A percentile compares a stretch with the other conserved stretches of the same genome.
Conservation (phyloP, 192 early-diverging fungal species). For the Thamnidium elegans region DNA sequence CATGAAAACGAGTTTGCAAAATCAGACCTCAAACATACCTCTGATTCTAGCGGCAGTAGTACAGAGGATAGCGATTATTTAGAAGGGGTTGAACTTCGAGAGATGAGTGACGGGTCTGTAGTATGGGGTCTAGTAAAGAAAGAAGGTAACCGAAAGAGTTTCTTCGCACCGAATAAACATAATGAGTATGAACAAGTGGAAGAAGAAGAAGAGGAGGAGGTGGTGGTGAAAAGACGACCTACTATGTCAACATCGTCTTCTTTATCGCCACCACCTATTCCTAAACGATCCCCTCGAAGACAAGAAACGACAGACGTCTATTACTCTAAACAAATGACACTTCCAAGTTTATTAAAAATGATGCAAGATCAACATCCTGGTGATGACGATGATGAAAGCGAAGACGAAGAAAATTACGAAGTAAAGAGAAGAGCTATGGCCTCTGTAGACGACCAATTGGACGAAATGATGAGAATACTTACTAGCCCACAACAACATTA, state of each 20-base stretch:
- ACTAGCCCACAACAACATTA: neutral
- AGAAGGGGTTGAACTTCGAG: constrained; percentile 35
- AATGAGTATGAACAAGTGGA: constrained; percentile 9
- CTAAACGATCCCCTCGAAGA: constrained; percentile 26
- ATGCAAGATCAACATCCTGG: neutral
- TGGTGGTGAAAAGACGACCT: constrained; percentile 2
- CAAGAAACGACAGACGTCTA: constrained; percentile 9
- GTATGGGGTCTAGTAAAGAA: constrained; percentile 35
- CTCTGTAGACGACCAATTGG: constrained; percentile 15
- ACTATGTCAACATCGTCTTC: neutral
- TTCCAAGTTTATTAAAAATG: constrained; percentile 13
- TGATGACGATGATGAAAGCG: neutral
- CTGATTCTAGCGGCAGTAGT: too few species aligned
- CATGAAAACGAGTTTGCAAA: neutral
- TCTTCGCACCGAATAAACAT: constrained; percentile 9
- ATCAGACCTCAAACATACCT: neutral
- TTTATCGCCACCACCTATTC: constrained; percentile 24
- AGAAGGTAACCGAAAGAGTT: constrained; percentile 26
- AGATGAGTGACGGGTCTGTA: constrained; percentile 37
- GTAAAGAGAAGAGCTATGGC: constrained; percentile 7
- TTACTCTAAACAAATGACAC: neutral
- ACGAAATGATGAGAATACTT: constrained; percentile 13
- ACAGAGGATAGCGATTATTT: constrained; percentile 1
- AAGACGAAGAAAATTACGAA: neutral
- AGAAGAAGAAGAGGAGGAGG: constrained; percentile 11